phyloP scores from a whole-genome alignment of 805 yeast genomes.

The Lipomyces spencermartinsiae region DNA sequence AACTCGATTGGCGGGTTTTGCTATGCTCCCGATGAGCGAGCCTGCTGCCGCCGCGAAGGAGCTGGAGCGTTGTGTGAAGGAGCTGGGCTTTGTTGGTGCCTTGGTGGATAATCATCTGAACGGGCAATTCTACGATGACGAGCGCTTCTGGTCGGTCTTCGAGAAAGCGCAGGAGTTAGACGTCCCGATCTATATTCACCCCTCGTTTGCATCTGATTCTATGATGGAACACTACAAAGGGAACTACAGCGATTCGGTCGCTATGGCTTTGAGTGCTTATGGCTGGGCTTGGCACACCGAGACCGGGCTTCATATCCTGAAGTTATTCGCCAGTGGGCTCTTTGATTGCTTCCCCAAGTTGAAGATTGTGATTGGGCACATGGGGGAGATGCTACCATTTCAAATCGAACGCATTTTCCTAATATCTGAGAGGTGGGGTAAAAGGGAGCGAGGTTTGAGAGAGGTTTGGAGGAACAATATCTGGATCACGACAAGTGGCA shows the following conservation, averaged over 20 bases:
- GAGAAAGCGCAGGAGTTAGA: conserved; percentile 17
- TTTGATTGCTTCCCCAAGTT: conserved; percentile 12
- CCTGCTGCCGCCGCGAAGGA: conserved; percentile 21
- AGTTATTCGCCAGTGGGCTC: conserved; percentile 17
- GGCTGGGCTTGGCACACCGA: conserved; percentile 19
- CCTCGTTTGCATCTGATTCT: conserved; percentile 11
- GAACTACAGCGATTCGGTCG: conserved; percentile 12
- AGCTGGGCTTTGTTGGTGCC: conserved; percentile 21
- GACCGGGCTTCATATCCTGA: conserved; percentile 13
- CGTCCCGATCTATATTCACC: conserved; percentile 20
- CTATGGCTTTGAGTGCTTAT: conserved; percentile 18
- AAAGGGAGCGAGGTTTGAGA: conserved; percentile 9
- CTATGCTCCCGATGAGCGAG: conserved; percentile 16
- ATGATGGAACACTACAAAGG: conserved; percentile 13
- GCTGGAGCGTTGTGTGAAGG: conserved; percentile 16
- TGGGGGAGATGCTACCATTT: conserved; percentile 19
- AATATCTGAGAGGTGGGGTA: conserved; percentile 10
- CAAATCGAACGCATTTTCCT: conserved; percentile 3
- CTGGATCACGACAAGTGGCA: conserved; percentile 14
- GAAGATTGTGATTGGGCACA: conserved; percentile 18
- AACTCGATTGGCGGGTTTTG: conserved; percentile 18
- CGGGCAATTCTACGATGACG: conserved; percentile 21
- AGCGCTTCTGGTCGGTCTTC: conserved; percentile 9
- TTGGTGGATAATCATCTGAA: conserved; percentile 16
- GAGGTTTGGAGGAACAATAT: conserved; percentile 15